Evolutionary conservation across 2,329 filamentous ascomycete species (phyloP).

Genomic region (Diaporthe batatas): DNA sequence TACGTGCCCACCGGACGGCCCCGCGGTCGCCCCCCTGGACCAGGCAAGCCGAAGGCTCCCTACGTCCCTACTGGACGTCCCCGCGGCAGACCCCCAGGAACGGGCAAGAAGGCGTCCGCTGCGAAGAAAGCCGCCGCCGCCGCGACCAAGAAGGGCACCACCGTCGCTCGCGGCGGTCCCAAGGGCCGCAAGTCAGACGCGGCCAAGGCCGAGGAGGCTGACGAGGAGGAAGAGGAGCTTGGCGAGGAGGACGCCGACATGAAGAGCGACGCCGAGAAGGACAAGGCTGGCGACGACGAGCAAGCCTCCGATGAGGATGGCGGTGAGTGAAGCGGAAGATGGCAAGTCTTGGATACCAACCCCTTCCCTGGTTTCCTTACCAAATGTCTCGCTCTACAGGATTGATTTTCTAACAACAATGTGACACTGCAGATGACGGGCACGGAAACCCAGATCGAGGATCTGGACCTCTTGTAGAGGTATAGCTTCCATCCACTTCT

Average conservation of each 20-base stretch:
- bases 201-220: constrained; percentile 28
- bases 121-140: neutral
- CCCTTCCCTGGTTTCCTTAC: neutral
- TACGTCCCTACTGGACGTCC: constrained; percentile 36
- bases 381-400: neutral
- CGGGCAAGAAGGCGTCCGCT: constrained; percentile 34
- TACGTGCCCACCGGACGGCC: constrained; percentile 27
- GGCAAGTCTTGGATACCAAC: constrained; percentile 38
- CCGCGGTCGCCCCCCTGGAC: constrained; percentile 37
- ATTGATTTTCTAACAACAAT: constrained; percentile 16
- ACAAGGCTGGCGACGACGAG: constrained; percentile 14
- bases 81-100: constrained; percentile 37
- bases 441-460: constrained; percentile 6
- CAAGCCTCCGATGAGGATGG: constrained; percentile 31
- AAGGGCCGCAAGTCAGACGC: constrained; percentile 19
- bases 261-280: constrained; percentile 20
- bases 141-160: constrained; percentile 9
- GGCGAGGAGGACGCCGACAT: constrained; percentile 38
- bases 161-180: constrained; percentile 22
- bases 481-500: constrained; percentile 31
- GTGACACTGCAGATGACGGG: constrained; percentile 1
- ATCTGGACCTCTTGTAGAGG: constrained; percentile 34
- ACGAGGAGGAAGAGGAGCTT: constrained; percentile 8
- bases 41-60: constrained; percentile 31
- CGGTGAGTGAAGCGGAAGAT: constrained; percentile 42